Percentiles rank a stretch among this genome's conserved stretches.
These are phyloP conservation scores for Teratosphaeria epicoccoides DNA, from an alignment of 2,329 filamentous ascomycete genomes.

Conservation along the genomic window DNA sequence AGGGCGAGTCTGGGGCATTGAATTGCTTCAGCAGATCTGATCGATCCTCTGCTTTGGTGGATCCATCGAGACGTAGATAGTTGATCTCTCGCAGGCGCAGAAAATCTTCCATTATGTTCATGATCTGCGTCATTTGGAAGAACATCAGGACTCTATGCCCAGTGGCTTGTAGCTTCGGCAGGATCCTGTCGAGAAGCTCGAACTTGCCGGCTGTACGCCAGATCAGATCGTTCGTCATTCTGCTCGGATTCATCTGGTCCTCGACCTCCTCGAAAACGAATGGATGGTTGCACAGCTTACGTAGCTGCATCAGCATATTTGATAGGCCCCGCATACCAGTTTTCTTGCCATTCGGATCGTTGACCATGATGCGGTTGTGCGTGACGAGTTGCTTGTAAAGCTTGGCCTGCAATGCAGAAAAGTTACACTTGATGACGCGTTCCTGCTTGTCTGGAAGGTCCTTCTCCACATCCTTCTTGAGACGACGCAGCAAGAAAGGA, in stretches of 20 bases:
- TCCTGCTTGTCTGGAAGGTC: constrained; percentile 98
- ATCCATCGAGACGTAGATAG: constrained; percentile 89
- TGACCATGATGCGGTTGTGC: constrained; percentile 87
- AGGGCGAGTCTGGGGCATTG: constrained; percentile 80
- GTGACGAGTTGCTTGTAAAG: constrained; percentile 96
- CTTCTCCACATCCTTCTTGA: constrained; percentile 99
- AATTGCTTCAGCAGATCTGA: constrained; percentile 82
- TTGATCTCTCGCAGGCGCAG: constrained; percentile 70
- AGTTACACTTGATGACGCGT: constrained; percentile 98
- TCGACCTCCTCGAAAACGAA: constrained; percentile 98
- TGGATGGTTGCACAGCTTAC: constrained; percentile 97
- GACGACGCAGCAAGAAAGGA: constrained; percentile 91
- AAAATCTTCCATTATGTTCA: constrained; percentile 99
- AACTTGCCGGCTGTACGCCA: constrained; percentile 98
- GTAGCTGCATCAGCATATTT: constrained; percentile 99
- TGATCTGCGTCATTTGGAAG: constrained; percentile 99
- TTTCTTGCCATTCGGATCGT: constrained; percentile 93
- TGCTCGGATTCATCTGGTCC: constrained; percentile 90
- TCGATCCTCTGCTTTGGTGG: constrained; percentile 93
- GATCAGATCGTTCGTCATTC: constrained; percentile 78
- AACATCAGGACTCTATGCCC: constrained; percentile 98
- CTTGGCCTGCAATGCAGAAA: constrained; percentile 85
- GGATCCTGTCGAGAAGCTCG: constrained; percentile 79
- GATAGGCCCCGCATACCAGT: constrained; percentile 86
- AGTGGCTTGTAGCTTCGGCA: constrained; percentile 85